These are phyloP conservation scores for Phytophthora meadii DNA, from an alignment of 352 stramenopile species.

Conservation along the genomic window DNA sequence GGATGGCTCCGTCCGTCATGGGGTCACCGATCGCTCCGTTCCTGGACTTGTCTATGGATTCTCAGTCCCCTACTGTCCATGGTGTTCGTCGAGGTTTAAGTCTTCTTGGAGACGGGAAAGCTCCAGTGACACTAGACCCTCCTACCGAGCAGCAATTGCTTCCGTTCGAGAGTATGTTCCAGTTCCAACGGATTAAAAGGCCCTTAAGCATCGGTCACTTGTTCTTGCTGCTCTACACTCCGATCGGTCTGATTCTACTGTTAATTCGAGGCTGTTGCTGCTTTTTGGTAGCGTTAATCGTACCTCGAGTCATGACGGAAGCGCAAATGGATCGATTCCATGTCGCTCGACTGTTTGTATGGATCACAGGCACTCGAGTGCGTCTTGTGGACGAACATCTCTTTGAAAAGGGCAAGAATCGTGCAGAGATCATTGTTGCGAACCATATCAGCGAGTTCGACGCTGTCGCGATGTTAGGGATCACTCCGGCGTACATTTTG, in stretches of 20 bases:
- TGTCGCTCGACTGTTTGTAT: conserved; percentile 45
- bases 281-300: conserved; percentile 54
- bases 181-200: conserved; percentile 71
- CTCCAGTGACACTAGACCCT: conserved; percentile 29
- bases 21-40: conserved; percentile 30
- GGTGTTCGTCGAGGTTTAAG: conserved; percentile 40
- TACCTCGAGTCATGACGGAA: conserved; percentile 53
- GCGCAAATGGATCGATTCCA: conserved; percentile 56
- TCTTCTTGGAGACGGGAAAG: conserved; percentile 39
- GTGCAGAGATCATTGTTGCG: conserved; percentile 59
- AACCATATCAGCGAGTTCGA: conserved; percentile 87
- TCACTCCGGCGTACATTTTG: conserved; percentile 63
- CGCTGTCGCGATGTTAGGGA: conserved; percentile 56
- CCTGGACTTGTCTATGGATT: conserved; percentile 49
- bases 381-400: conserved; percentile 45
- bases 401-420: conserved; percentile 30
- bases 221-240: conserved; percentile 63
- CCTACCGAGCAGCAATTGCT: conserved; percentile 42
- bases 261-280: conserved; percentile 40
- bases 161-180: conserved; percentile 68
- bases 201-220: conserved; percentile 50
- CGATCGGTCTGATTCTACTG: conserved; percentile 59
- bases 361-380: conserved; percentile 59
- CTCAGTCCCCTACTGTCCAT: conserved; percentile 18
- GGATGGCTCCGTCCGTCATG: conserved; percentile 30